A percentile compares a stretch with the other conserved stretches of the same genome.
phyloP scores from a whole-genome alignment of 495 filamentous ascomycete genomes.

The Neurospora tetraspora region DNA sequence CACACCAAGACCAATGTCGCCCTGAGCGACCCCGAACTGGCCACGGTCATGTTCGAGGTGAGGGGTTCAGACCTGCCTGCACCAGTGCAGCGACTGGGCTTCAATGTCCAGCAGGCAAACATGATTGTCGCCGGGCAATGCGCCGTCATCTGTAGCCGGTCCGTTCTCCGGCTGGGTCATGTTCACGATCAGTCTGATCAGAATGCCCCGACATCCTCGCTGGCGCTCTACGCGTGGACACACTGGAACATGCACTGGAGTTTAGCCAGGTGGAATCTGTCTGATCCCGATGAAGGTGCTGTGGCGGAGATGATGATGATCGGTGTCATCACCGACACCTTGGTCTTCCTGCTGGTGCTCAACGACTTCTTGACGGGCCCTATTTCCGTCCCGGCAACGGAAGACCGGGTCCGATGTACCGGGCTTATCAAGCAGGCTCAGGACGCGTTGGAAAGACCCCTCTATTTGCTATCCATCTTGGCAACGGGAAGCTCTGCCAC shows the following conservation, averaged over 20 bases:
- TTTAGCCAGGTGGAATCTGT: conserved; percentile 1
- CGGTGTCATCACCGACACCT: conserved; percentile 4
- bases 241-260: conserved; percentile 9
- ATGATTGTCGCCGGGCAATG: conserved; percentile 3
- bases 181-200: not conserved
- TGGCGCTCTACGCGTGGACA: conserved; percentile 14
- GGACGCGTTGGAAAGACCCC: conserved; percentile 2
- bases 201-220: not conserved
- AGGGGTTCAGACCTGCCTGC: not conserved
- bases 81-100: not conserved
- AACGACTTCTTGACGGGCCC: conserved; percentile 10
- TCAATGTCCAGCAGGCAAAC: conserved; percentile 8
- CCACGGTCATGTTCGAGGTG: not conserved
- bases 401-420: not conserved
- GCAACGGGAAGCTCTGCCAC: not conserved
- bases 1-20: not conserved
- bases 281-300: not conserved
- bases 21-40: conserved; percentile 5
- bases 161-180: conserved; percentile 7
- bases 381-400: conserved; percentile 3
- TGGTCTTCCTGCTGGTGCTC: conserved; percentile 9
- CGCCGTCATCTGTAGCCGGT: conserved; percentile 10
- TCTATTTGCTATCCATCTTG: conserved; percentile 3
- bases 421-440: conserved; percentile 6
- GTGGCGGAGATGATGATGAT: conserved; percentile 8